Evolutionary conservation across 208 protist species (phyloP).

Genomic region (Wallacemonas rigidus): DNA sequence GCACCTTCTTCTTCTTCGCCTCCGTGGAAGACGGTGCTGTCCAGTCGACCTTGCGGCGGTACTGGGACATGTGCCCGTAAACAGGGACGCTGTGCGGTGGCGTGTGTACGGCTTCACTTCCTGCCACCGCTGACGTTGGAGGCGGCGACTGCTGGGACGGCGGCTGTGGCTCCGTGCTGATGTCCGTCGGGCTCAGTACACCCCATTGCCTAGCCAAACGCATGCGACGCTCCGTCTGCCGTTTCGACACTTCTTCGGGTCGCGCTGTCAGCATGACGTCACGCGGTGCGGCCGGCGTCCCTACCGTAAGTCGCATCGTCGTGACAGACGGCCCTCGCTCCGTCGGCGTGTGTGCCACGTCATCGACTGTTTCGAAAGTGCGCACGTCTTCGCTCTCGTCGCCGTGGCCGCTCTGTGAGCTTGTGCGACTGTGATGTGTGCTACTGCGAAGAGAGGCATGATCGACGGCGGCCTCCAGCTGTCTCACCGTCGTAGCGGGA

Average conservation of each 20-base stretch:
- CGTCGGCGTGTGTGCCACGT: constrained; percentile 1
- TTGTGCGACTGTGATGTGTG: not conserved
- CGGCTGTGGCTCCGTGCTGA: not conserved
- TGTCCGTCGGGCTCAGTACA: constrained; percentile 4
- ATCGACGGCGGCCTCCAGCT: not conserved
- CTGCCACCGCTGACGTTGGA: too few relatives aligned
- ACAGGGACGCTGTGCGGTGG: constrained; percentile 7
- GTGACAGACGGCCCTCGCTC: not conserved
- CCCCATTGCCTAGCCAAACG: constrained; percentile 6
- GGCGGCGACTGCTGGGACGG: not conserved
- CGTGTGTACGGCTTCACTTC: not conserved
- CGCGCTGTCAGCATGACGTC: constrained; percentile 12
- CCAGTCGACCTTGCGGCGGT: constrained; percentile 5
- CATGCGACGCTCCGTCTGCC: constrained; percentile 16
- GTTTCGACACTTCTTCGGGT: constrained; percentile 11
- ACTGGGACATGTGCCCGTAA: not conserved
- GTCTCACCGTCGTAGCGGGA: not conserved
- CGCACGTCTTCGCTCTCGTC: too few relatives aligned
- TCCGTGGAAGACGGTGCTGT: not conserved
- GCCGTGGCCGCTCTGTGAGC: too few relatives aligned
- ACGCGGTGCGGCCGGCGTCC: constrained; percentile 1
- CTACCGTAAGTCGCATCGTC: not conserved
- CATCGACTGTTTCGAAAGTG: not conserved
- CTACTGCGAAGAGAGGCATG: not conserved
- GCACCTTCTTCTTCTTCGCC: constrained; percentile 15